Conservation (phyloP, 495 filamentous ascomycete species). For the Amphirosellinia nigrospora region DNA sequence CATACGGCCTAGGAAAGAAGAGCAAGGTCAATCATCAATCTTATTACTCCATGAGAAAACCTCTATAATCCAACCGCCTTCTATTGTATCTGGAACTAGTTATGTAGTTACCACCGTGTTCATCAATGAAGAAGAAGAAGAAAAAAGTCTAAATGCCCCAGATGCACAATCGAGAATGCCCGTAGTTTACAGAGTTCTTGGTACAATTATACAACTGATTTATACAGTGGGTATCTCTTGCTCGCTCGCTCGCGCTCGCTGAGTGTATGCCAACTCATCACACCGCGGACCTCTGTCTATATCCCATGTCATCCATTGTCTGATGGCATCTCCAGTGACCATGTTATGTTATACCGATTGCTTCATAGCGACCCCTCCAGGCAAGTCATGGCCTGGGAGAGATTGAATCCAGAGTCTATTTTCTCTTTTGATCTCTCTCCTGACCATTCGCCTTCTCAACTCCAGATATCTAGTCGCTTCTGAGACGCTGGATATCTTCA, state of each 20-base stretch:
- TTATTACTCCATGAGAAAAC: not conserved
- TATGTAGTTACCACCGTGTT: not conserved
- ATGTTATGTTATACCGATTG: conserved; percentile 5
- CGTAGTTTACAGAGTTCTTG: not conserved
- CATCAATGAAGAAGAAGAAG: too few relatives aligned
- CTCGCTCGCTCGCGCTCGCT: conserved; percentile 17
- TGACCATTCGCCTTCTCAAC: not conserved
- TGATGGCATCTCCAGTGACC: not conserved
- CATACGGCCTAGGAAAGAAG: not conserved
- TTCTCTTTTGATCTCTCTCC: not conserved
- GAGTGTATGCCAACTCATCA: not conserved
- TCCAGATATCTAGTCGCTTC: not conserved
- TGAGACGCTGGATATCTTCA: not conserved
- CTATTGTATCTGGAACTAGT: not conserved
- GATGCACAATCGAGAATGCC: not conserved
- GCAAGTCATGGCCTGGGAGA: not conserved
- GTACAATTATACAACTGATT: conserved; percentile 4
- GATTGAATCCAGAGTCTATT: not conserved
- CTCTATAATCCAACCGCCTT: not conserved
- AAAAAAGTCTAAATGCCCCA: too few relatives aligned
- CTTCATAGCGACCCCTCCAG: not conserved
- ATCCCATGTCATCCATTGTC: not conserved
- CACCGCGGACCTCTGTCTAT: not conserved
- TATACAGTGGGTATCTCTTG: conserved; percentile 28
- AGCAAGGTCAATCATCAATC: too few relatives aligned